Base-by-base conservation (phyloP, 805 yeast species). In the Diddensiella transvaalensis region DNA sequence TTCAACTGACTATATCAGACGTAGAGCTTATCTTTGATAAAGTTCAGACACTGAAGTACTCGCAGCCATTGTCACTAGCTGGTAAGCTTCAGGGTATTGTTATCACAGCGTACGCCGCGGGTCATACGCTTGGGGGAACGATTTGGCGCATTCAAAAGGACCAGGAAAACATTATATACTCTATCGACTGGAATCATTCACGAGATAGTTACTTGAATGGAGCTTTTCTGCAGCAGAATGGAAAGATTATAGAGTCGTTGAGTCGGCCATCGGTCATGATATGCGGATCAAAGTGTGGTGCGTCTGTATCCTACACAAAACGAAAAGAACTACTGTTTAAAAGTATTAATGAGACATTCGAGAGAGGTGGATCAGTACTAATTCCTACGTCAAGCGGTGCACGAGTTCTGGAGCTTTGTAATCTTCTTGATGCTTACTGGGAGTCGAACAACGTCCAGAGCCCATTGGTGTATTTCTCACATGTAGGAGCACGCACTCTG, bases 121-220 rank as follows among this genome's bases (percentile, higher is more conserved):
- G 99, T 2, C 96, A 87, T 61, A 75, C 95, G 0, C 73, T 93
- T 23, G 99, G 99, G 52, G 98, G 99, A 11, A 80, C 95, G 0
- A 79, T 90, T 40, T 90, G 97, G 97, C 70, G 83, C 32, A 64
- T 91, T 8, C 75, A 77, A 40, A 82, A 82, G 48, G 81, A 84
- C 52, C 77, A 82, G 15, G 97, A 91, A 56, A 83, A 83, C 53
- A 70, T 90, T n/a, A 71, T 91, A 2, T 87, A 88, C 64, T 95
- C 96, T 0, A 89, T 93, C 1, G 80, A 85, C 40, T 93, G 98
- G 98, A 91, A 90, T 64, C 98, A 93, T 62, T 83, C 97, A 1
- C 82, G 81, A 55, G 98, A 91, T 61, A 77, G 87, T 0, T 89
- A 89, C 57, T 68, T 93, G 45, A 85, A 83, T 53, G 82, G 89